Base-by-base conservation (phyloP, 2,329 filamentous ascomycete genomes). In the Trichoderma oligosporum region DNA sequence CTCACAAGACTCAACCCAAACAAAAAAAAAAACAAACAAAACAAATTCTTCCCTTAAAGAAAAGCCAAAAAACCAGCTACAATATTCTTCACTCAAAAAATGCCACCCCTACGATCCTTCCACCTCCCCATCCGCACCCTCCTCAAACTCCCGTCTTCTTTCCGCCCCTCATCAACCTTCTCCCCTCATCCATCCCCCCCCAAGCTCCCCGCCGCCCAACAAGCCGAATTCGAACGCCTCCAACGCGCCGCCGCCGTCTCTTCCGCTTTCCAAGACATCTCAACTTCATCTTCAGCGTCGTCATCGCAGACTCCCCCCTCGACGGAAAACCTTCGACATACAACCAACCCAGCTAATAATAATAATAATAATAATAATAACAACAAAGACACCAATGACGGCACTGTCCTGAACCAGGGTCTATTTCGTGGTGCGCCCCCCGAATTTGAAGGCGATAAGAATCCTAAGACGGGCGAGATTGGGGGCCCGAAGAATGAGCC, bases 401-500 rank as follows among this genome's bases (percentile, higher is more conserved):
- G 60, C 5, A 27, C 25, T 58, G 78, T 79, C 18, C 75, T 76
- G n/a, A 81, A 80, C 38, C 76, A 82, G 48, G 85, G 84, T 60
- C 75, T 93, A 57, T 79, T 87, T 62, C 78, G 85, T 62, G 93
- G 93, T 33, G 87, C 91, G 41, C 82, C 86, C 66, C 92, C 94
- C 1, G 93, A 97, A 75, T 99, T 99, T 66, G 86, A 93, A 64
- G 94, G 94, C 58, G 92, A 97, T 54, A 81, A 79, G 56, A 97
- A 99, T 72, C 94, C 94, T 2, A 88, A 87, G 78, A 99, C 94
- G 1, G 94, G 94, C 22, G 94, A 99, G 79, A 84, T 97, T 9
- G 94, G 94, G 5, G 94, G 94, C 1, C 94, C 94, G 5, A 99
- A 97, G 84, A 97, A 96, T 69, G 93, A 99, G 74, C 94, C 94